Evolutionary conservation across 345 rosid genomes (phyloP), one percentile per base, ranked within the genome.

Genomic region (Rhizophora mangle): DNA sequence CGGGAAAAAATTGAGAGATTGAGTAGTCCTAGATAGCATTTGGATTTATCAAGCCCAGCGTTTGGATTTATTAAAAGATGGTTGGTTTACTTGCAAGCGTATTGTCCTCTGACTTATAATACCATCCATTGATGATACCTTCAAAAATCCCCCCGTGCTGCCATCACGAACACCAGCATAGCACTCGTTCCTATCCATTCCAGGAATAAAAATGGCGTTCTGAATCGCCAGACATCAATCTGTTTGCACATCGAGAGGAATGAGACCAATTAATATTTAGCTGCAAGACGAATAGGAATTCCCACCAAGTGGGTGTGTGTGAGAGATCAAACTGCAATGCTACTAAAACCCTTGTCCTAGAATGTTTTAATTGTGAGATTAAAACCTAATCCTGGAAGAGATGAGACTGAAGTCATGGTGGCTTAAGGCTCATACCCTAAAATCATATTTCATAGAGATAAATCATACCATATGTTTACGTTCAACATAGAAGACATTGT

Each of bases 121-220:
- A 88, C 93, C 90, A 83, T 18, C 90, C 89, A 54, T 88, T 88
- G 21, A 88, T 58, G 63, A 88, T 86, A 26, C 83, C 89, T 7
- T 81, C 78, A 32, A 88, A 85, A 54, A 86, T 83, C 16, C 85
- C 85, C 89, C 68, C 85, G 86, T 6, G 90, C 93, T 16, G 87
- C 90, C 60, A 86, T 84, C 62, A 88, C 88, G 68, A 70, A 88
- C 19, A 88, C 83, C 46, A 88, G 78, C 93, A 86, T 86, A 3
- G 90, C 87, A 10, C 86, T 86, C 93, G 86, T 86, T 62, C 93
- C 90, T 55, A 88, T 88, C 90, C 93, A 88, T 66, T 84, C 87
- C 51, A 86, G 78, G 83, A 86, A 80, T 60, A 85, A 60, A 68
- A 88, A 88, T 51, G 89, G 89, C 6, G 63, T 68, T 30, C 87